phyloP scores from a whole-genome alignment of 1,139 yeast genomes.

The Oligophagozyma castellii region DNA sequence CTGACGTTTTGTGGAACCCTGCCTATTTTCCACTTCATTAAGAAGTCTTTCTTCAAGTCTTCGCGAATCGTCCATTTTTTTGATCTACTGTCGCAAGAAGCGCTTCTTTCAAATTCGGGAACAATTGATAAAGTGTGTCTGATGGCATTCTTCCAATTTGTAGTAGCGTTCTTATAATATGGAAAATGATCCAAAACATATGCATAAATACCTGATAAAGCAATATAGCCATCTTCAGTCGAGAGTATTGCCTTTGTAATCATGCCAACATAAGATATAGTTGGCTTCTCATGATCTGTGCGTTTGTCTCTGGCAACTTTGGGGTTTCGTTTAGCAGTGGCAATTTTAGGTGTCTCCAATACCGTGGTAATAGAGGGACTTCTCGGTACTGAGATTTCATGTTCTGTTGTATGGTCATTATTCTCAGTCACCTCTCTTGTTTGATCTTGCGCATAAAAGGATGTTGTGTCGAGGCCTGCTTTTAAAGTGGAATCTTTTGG shows the following conservation, averaged over 20 bases:
- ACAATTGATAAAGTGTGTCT: constrained; percentile 70
- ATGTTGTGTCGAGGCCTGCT: too few species aligned
- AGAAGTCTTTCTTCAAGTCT: constrained; percentile 65
- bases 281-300: constrained; percentile 33
- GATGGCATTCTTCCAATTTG: constrained; percentile 86
- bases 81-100: constrained; percentile 94
- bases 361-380: neutral
- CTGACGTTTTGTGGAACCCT: constrained; percentile 39
- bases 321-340: too few species aligned
- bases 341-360: too few species aligned
- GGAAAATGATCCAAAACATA: constrained; percentile 83
- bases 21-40: constrained; percentile 64
- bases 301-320: constrained; percentile 39
- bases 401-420: too few species aligned
- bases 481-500: too few species aligned
- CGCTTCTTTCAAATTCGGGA: constrained; percentile 78
- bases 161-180: constrained; percentile 72
- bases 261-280: constrained; percentile 93
- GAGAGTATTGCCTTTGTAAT: constrained; percentile 92
- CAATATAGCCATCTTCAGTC: constrained; percentile 70
- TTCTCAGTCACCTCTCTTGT: too few species aligned
- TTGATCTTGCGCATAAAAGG: too few species aligned
- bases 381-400: neutral
- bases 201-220: constrained; percentile 77
- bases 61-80: constrained; percentile 97